Percentiles rank a stretch among this genome's conserved stretches.
These are phyloP conservation scores for Talaromyces sp. DNA, from an alignment of 2,329 filamentous ascomycete species.

Conservation along the genomic window DNA sequence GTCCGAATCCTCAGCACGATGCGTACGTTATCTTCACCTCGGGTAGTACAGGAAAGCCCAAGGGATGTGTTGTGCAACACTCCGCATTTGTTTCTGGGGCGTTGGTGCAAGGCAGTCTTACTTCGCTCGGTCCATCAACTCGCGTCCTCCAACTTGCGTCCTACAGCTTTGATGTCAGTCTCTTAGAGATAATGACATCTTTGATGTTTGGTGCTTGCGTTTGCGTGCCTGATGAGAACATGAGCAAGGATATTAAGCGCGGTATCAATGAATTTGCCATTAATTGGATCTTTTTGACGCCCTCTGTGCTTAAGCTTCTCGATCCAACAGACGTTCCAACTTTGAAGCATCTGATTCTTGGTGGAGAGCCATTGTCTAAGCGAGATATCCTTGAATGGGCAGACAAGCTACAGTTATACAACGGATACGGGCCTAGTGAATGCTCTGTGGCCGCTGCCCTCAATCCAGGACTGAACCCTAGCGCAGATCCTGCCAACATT, in stretches of 20 bases:
- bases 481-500: conserved; percentile 29
- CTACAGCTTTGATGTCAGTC: conserved; percentile 52
- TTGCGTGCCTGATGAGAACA: conserved; percentile 48
- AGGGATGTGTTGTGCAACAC: conserved; percentile 61
- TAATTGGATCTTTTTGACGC: conserved; percentile 35
- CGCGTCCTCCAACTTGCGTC: conserved; percentile 58
- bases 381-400: conserved; percentile 1
- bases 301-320: not conserved
- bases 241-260: not conserved
- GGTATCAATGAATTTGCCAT: conserved; percentile 30
- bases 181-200: conserved; percentile 53
- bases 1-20: conserved; percentile 41
- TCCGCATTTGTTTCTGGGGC: conserved; percentile 54
- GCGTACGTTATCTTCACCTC: conserved; percentile 61
- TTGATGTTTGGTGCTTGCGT: conserved; percentile 56
- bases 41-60: conserved; percentile 50
- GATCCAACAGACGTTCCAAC: not conserved
- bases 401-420: not conserved
- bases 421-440: conserved; percentile 7
- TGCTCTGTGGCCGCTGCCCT: not conserved
- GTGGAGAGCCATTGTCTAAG: conserved; percentile 5
- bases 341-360: conserved; percentile 6
- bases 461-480: not conserved
- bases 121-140: conserved; percentile 46
- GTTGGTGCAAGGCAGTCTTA: conserved; percentile 45